phyloP scores from a whole-genome alignment of 306 rosid genomes.

The Quercus parvula region DNA sequence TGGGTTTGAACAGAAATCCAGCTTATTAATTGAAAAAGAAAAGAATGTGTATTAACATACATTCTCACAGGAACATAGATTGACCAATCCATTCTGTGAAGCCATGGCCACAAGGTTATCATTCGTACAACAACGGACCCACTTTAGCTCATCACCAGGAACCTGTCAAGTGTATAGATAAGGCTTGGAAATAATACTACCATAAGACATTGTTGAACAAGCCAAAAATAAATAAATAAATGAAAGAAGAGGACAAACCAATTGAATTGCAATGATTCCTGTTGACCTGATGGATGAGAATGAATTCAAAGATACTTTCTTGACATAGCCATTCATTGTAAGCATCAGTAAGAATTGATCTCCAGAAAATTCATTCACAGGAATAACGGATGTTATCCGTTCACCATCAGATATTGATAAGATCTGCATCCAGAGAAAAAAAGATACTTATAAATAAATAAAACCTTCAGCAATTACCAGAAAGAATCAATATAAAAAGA shows the following conservation, averaged over 20 bases:
- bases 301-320: slow-evolving; percentile 83
- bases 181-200: slow-evolving; percentile 20
- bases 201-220: slow-evolving; percentile 7
- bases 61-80: slow-evolving; percentile 64
- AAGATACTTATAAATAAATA: background rate
- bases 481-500: background rate
- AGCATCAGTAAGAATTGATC: slow-evolving; percentile 93
- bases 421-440: slow-evolving; percentile 53
- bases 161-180: slow-evolving; percentile 52
- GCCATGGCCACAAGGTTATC: slow-evolving; percentile 97
- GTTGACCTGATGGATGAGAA: slow-evolving; percentile 90
- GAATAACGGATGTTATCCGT: slow-evolving; percentile 89
- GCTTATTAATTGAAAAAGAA: background rate
- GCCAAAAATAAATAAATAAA: slow-evolving; percentile 13
- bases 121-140: slow-evolving; percentile 93
- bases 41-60: slow-evolving; percentile 40
- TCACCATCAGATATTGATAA: slow-evolving; percentile 90
- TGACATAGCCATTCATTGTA: slow-evolving; percentile 86
- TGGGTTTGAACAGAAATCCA: background rate
- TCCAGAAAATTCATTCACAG: slow-evolving; percentile 82
- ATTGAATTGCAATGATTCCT: slow-evolving; percentile 95
- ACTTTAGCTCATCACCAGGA: slow-evolving; percentile 91
- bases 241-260: slow-evolving; percentile 65
- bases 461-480: background rate
- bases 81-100: slow-evolving; percentile 91